Evolutionary conservation across 352 stramenopile species (phyloP), one percentile per base, ranked within the genome.

Genomic region (Globisporangium okanoganense): DNA sequence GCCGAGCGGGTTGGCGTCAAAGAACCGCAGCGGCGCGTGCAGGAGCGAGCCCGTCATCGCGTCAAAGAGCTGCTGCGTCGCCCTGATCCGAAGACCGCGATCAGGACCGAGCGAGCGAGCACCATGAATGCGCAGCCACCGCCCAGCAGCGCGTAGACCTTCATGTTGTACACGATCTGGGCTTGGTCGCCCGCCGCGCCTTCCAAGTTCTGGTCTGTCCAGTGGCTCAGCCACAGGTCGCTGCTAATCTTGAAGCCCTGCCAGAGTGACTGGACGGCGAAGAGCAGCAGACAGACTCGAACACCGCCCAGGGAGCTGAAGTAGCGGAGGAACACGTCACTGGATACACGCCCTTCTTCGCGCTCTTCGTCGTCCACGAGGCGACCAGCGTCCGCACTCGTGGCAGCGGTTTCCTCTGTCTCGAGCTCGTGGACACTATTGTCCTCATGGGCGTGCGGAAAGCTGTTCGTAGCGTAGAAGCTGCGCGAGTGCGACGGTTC

Each of bases 1-100:
- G 0, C 87, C 87, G 18, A 90, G 66, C 13, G 89, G 91, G 56
- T 94, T 96, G 3, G 76, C 85, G 66, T 97, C 88, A 67, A 97
- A 97, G 65, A 97, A 97, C 3, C 80, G 62, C 53, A 97, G 76
- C 13, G 89, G 87, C 8, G 90, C 88, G 25, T 70, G 40, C n/a
- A 97, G 61, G 7, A 97, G 79, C n/a, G 76, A 77, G 14, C 69
- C 56, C 8, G 86, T 91, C 55, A 97, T 75, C 18, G 75, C 55
- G 48, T 95, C 70, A 64, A 97, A 94, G 14, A 97, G 60, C 25
- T 65, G 67, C 20, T 71, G 40, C 0, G 77, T 76, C 0, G 67
- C 66, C 0, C 58, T 61, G 1, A 86, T 49, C 12, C 68, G 0
- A 67, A 58, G 12, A 62, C 40, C 8, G 69, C 56, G n/a, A 90